Percentiles rank a stretch among this genome's conserved stretches.
Conservation (phyloP, 2,329 filamentous ascomycete genomes). For the Shiraia sp. region DNA sequence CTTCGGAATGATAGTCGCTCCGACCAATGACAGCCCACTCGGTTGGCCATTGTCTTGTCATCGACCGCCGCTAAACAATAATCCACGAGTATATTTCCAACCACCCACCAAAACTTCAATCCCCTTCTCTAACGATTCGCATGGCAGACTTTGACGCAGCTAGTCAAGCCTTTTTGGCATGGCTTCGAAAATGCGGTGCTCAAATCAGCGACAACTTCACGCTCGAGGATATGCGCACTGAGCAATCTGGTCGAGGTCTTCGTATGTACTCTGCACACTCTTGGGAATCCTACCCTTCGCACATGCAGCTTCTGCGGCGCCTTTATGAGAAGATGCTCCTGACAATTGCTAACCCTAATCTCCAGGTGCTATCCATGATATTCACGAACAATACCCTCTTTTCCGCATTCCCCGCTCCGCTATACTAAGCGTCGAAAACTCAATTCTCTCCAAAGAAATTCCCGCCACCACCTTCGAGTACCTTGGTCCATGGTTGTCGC, state of each 20-base stretch:
- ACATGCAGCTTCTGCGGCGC: neutral
- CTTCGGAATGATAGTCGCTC: constrained; percentile 1
- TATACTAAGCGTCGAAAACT: constrained; percentile 75
- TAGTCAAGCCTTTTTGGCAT: constrained; percentile 59
- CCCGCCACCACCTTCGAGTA: constrained; percentile 34
- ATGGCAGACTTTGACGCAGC: constrained; percentile 46
- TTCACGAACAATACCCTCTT: constrained; percentile 73
- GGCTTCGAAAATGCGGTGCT: constrained; percentile 59
- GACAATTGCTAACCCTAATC: constrained; percentile 11
- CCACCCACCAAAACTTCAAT: constrained; percentile 15
- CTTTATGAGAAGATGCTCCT: neutral
- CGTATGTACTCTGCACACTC: constrained; percentile 52
- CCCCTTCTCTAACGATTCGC: neutral
- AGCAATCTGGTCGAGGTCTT: constrained; percentile 64
- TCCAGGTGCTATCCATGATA: constrained; percentile 70
- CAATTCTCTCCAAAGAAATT: constrained; percentile 64
- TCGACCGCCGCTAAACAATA: constrained; percentile 19
- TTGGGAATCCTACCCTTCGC: neutral
- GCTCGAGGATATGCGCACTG: constrained; percentile 60
- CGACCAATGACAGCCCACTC: constrained; percentile 27
- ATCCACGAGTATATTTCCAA: constrained; percentile 19
- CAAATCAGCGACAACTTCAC: constrained; percentile 61
- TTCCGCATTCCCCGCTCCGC: constrained; percentile 76
- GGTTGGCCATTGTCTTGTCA: constrained; percentile 18
- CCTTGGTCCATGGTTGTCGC: constrained; percentile 55